Conservation (phyloP, 805 yeast genomes). For the Zygotorulaspora chibaensis region DNA sequence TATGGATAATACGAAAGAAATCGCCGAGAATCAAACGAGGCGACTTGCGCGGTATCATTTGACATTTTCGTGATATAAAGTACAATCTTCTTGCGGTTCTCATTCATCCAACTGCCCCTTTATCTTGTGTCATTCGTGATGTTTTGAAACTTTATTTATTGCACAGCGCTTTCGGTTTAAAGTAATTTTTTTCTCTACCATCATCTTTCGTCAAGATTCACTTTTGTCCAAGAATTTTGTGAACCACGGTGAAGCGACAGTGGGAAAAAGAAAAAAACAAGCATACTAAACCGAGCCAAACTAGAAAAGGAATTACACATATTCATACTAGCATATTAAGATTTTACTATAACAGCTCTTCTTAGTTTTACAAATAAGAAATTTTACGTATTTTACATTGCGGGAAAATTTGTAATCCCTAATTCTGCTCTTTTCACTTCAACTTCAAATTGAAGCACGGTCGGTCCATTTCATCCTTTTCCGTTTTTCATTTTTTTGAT, state of each 20-base stretch:
- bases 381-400: neutral
- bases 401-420: conserved; percentile 2
- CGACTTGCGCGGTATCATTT: too few species aligned
- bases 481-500: neutral
- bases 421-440: neutral
- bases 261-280: neutral
- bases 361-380: neutral
- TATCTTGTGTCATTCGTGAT: too few species aligned
- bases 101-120: too few species aligned
- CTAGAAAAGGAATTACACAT: neutral
- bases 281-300: neutral
- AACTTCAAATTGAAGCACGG: neutral
- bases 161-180: neutral
- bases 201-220: neutral
- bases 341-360: neutral
- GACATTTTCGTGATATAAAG: too few species aligned
- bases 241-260: neutral
- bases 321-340: neutral
- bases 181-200: neutral
- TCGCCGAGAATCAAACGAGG: too few species aligned
- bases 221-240: neutral
- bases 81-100: too few species aligned
- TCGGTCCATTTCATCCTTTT: neutral
- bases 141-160: too few species aligned
- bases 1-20: too few species aligned